These are phyloP conservation scores for Metrosideros polymorpha DNA, from an alignment of 441 rosid species.

Conservation along the genomic window DNA sequence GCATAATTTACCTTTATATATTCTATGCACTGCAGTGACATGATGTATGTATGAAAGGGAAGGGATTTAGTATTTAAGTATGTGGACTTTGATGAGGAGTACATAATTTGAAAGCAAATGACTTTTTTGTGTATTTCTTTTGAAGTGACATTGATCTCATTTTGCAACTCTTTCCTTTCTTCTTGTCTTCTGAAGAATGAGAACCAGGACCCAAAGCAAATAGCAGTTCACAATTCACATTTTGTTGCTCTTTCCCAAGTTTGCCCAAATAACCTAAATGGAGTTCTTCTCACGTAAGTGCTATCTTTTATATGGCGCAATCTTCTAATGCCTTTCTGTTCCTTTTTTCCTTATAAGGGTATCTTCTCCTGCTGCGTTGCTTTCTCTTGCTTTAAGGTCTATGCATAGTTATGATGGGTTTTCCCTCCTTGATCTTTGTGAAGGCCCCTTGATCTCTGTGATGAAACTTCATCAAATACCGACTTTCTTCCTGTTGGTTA, in stretches of 20 bases:
- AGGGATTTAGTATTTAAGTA: not conserved
- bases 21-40: not conserved
- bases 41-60: not conserved
- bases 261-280: constrained; percentile 79
- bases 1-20: not conserved
- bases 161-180: not conserved
- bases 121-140: not conserved
- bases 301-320: constrained; percentile 5
- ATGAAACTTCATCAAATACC: constrained; percentile 53
- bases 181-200: constrained; percentile 50
- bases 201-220: constrained; percentile 65
- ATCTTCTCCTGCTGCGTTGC: not conserved
- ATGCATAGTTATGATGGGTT: constrained; percentile 7
- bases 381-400: not conserved
- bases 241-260: constrained; percentile 77
- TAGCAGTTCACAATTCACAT: constrained; percentile 82
- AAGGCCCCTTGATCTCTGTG: constrained; percentile 98
- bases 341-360: not conserved
- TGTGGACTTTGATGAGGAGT: not conserved
- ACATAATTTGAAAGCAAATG: not conserved
- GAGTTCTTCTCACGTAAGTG: constrained; percentile 71
- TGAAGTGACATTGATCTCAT: not conserved
- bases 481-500: constrained; percentile 54
- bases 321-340: not conserved
- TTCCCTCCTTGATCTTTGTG: constrained; percentile 25